These are phyloP conservation scores for Flaveria robusta DNA, from an alignment of 129 eudicot genomes.

Conservation along the genomic window DNA sequence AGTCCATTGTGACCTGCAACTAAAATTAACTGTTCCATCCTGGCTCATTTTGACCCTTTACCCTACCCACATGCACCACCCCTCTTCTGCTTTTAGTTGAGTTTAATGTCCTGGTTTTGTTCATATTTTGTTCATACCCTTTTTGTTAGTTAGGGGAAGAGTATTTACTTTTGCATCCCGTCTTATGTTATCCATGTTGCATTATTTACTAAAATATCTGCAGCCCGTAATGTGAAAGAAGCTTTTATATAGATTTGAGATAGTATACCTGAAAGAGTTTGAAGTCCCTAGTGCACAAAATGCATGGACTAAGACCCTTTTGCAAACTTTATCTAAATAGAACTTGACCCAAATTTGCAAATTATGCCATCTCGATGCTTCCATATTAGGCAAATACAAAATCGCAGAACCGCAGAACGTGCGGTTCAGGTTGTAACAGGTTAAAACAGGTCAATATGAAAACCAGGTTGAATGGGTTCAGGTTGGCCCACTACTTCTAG, in stretches of 20 bases:
- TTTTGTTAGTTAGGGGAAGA: background rate
- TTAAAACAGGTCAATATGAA: background rate
- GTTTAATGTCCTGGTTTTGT: background rate
- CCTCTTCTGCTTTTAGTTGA: slow-evolving; percentile 12
- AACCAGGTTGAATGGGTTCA: no score
- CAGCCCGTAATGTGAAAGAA: background rate
- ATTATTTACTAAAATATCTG: background rate
- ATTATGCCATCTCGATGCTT: background rate
- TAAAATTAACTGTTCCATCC: background rate
- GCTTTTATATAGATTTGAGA: background rate
- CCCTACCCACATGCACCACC: background rate
- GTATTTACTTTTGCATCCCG: background rate
- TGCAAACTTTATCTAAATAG: background rate
- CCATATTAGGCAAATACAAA: background rate
- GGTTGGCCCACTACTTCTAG: no score
- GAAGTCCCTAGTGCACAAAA: background rate
- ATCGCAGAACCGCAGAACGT: no score
- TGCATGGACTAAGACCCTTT: background rate
- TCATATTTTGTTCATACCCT: background rate
- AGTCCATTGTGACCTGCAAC: background rate
- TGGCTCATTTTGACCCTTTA: slow-evolving; percentile 2
- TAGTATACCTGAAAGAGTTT: background rate
- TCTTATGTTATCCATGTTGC: background rate
- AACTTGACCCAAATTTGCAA: background rate
- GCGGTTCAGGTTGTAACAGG: no score